Evolutionary conservation across 1,284 basidiomycete species (phyloP).

Genomic region (Athelia sp.): DNA sequence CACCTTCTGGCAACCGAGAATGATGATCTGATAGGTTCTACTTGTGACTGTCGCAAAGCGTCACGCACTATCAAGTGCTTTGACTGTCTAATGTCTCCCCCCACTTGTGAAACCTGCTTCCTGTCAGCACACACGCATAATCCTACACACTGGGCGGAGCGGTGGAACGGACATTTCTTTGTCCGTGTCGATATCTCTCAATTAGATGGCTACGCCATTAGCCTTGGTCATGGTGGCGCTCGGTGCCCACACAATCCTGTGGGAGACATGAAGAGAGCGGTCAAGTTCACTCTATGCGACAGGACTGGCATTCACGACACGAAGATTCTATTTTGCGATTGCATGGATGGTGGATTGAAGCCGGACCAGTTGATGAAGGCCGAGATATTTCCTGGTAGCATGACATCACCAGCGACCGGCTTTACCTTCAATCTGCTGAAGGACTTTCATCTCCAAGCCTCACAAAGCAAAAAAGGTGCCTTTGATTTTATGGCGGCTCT

Average conservation of each 20-base stretch:
- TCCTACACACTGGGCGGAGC: conserved; percentile 19
- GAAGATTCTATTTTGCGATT: conserved; percentile 13
- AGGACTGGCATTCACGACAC: conserved; percentile 17
- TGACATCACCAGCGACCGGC: conserved; percentile 14
- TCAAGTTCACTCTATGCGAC: conserved; percentile 14
- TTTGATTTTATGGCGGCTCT: not conserved
- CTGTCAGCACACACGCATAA: conserved; percentile 2
- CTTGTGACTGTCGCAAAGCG: too few relatives aligned
- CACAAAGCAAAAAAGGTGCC: not conserved
- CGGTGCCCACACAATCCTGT: conserved; percentile 10
- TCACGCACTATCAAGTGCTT: not conserved
- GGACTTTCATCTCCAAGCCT: not conserved
- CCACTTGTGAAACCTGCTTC: too few relatives aligned
- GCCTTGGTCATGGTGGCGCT: conserved; percentile 17
- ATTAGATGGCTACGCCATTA: conserved; percentile 10
- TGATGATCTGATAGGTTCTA: too few relatives aligned
- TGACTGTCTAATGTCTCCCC: too few relatives aligned
- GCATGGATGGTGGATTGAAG: conserved; percentile 4
- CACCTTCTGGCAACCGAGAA: too few relatives aligned
- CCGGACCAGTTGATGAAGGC: conserved; percentile 18
- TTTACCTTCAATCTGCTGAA: not conserved
- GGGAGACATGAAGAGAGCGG: not conserved
- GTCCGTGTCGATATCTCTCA: conserved; percentile 14
- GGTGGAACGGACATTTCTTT: conserved; percentile 15
- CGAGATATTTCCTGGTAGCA: conserved; percentile 24